Evolutionary conservation across 176 grass and related monocot genomes (phyloP), one percentile per base, ranked within the genome.

Genomic region (Tillandsia leiboldiana): DNA sequence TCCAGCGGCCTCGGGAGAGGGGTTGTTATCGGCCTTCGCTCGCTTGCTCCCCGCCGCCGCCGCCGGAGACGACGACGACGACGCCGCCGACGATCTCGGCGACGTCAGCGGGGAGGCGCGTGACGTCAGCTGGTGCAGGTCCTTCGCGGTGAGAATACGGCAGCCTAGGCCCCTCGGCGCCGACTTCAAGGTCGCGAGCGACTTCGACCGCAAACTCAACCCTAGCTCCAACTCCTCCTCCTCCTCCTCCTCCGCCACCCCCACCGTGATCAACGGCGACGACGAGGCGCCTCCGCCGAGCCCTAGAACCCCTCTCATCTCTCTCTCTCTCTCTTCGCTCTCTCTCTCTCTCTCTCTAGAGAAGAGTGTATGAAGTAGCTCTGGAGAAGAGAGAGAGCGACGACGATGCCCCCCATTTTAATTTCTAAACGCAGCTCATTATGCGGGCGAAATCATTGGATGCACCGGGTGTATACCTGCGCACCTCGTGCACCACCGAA

Each of bases 141-240:
- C 87, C 73, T 80, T 66, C 42, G 87, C 78, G 26, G 87, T 95
- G 48, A 90, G 73, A 71, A 95, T 86, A 56, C 91, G 62, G 81
- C 87, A 90, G 10, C 54, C 54, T 18, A 59, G 12, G 12, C 51
- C 69, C 51, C 50, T 3, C 64, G 72, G 75, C 65, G 83, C n/a
- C 8, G 70, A 71, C 27, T 68, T 3, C 49, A 29, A 27, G 50
- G 14, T 10, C 0, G 8, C 20, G 49, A 75, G 47, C 59, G 84
- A 87, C 73, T 68, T 90, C 64, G 81, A 83, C 17, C 84, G 83
- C 10, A 95, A 82, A 74, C 78, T 84, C 69, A 95, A 73, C 49
- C 87, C 87, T 20, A 90, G 78, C 84, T 87, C 91, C 53, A 90
- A 81, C 70, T 79, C 76, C 61, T 69, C 28, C n/a, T 57, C 64